Evolutionary conservation across 78 protist species (phyloP).

Genomic region (Dictyostelium purpureum): DNA sequence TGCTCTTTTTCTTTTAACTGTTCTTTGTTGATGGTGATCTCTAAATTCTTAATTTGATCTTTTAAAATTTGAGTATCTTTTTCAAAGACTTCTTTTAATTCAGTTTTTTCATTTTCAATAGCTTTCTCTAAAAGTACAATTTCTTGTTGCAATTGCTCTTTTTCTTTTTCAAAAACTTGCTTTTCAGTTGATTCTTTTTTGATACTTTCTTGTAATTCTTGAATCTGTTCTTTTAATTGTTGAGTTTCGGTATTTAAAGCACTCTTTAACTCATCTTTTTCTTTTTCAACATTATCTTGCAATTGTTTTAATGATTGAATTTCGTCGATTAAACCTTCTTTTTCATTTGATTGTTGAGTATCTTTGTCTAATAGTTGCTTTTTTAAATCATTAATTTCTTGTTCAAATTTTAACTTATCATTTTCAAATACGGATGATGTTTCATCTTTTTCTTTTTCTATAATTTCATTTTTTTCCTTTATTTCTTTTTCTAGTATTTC

Average conservation of each 20-base stretch:
- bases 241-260: neutral
- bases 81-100: neutral
- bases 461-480: neutral
- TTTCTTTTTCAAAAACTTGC: neutral
- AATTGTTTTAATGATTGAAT: constrained; percentile 4
- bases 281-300: neutral
- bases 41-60: constrained; percentile 3
- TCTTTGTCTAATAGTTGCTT: too few species aligned
- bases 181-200: neutral
- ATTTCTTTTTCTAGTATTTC: neutral
- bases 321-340: too few species aligned
- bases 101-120: neutral
- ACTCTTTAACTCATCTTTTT: neutral
- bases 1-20: neutral
- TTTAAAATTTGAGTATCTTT: neutral
- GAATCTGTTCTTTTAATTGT: neutral
- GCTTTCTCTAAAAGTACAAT: neutral
- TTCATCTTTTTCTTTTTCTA: neutral
- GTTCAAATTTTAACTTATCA: too few species aligned
- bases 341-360: too few species aligned
- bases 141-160: neutral
- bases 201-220: neutral
- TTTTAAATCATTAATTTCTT: too few species aligned
- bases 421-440: too few species aligned
- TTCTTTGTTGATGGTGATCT: neutral